Evolutionary conservation across 352 stramenopile species (phyloP), one percentile per base, ranked within the genome.

Genomic region (Elongisporangium anandrum): DNA sequence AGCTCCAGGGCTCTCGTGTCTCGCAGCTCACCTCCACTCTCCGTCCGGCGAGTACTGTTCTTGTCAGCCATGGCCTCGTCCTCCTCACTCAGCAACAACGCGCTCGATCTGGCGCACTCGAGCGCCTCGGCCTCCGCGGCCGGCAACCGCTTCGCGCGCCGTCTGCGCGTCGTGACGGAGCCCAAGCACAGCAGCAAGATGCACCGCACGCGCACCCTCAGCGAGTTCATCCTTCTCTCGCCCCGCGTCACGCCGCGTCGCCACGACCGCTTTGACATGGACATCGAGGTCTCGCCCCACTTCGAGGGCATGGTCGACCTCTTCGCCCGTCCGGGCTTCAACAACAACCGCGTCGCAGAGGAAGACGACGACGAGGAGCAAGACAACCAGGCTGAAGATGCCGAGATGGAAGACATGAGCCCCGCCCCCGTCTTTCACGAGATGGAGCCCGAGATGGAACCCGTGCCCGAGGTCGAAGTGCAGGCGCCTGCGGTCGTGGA

Each of bases 161-260:
- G 84, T 12, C 67, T 93, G 50, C 84, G 84, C 54, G 84, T 93
- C n/a, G 68, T 93, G 53, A 93, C 84, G n/a, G 81, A 89, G 68
- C 84, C 81, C 55, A 88, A 88, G 59, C 75, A 84, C 63, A 90
- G 76, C 76, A 90, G 90, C 69, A 91, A 90, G 66, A 91, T 93
- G 84, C 81, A 91, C 68, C 78, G 78, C 52, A 93, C 84, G 54
- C 77, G 84, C 23, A 90, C 84, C 41, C 65, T 93, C 6, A 86
- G 71, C 21, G 84, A 93, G 63, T 64, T 93, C 23, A 90, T 93
- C 52, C 68, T 93, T 34, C 60, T 90, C 39, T 91, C 84, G 2
- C 81, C 84, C 9, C 81, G 77, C 50, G 79, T 67, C 52, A 87
- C 74, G 38, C 75, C 78, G 55, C 77, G 79, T 52, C 69, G 80